Base-by-base conservation (phyloP, 257 asterid species). In the Solanum ahanhuiri region DNA sequence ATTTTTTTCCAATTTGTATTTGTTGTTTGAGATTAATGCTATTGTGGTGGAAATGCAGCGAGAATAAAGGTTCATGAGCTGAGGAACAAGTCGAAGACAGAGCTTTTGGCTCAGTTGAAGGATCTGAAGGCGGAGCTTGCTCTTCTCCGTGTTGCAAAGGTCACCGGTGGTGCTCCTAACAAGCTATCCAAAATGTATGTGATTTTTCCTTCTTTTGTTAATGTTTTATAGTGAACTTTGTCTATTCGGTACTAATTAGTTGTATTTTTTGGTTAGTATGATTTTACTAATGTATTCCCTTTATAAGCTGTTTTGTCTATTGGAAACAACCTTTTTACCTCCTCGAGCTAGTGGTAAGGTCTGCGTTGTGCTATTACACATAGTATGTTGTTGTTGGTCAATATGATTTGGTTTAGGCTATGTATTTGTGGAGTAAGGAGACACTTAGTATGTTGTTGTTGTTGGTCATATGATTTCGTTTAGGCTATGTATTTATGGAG, bases 91-190 rank as follows among this genome's bases (percentile, higher is more conserved):
- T 23, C 87, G 8, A 89, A 87, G 87, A 17, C 88, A 4, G 90
- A 89, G 31, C 73, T 87, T 75, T 75, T 89, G 23, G 85, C 84
- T 31, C 91, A 89, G 88, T 82, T 89, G 86, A 88, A 87, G 83
- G 91, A 89, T 67, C 90, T 89, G 84, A 89, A 89, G 41, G 89
- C 91, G n/a, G 91, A 89, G 43, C 91, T 89, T 39, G 87, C 91
- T 5, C 89, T 87, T 58, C 91, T 89, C 57, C 91, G 91, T 51
- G 91, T 89, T 54, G 91, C 91, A 15, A 89, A 89, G 85, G 91
- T 89, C 77, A 89, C 91, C 45, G 91, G 91, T 33, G 91, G 91
- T 83, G 91, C 91, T 64, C 90, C 91, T 15, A 89, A 89, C 87
- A 89, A 89, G 84, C 90, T 89, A 22, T 89, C 91, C 76, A 89